Percentiles rank a stretch among this genome's conserved stretches.
Evolutionary conservation across 1,284 basidiomycete genomes (phyloP).

Genomic region (Austroboletus novae-zelandiae): DNA sequence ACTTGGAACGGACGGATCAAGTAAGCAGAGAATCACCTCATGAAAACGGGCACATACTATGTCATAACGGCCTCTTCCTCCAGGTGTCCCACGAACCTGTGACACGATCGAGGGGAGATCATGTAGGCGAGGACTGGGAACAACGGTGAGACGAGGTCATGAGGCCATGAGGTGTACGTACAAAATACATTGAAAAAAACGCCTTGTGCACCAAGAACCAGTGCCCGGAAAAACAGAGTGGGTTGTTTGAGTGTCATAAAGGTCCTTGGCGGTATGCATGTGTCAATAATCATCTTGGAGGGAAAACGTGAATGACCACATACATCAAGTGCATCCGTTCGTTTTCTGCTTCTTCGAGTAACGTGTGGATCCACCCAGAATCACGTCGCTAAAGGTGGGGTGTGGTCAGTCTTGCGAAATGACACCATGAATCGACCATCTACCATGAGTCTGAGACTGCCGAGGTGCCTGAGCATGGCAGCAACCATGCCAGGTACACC

Average conservation of each 20-base stretch:
- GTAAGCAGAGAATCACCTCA: conserved; percentile 26
- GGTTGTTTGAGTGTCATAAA: conserved; percentile 88
- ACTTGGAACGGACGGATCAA: conserved; percentile 37
- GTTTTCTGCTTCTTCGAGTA: conserved; percentile 93
- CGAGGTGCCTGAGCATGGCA: conserved; percentile 81
- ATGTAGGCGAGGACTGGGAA: conserved; percentile 74
- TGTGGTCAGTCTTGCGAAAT: conserved; percentile 10
- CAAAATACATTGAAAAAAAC: conserved; percentile 93
- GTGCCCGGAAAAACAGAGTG: conserved; percentile 70
- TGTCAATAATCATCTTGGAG: conserved; percentile 9
- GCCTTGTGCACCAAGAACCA: conserved; percentile 86
- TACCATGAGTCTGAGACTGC: conserved; percentile 81
- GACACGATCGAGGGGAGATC: conserved; percentile 79
- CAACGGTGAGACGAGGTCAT: conserved; percentile 16
- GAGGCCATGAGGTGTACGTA: conserved; percentile 37
- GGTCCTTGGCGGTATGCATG: conserved; percentile 50
- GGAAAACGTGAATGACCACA: conserved; percentile 3
- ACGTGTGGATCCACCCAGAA: conserved; percentile 83
- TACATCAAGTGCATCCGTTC: conserved; percentile 93
- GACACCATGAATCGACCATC: conserved; percentile 15
- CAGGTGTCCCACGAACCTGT: conserved; percentile 93
- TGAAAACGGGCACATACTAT: conserved; percentile 51
- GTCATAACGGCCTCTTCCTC: conserved; percentile 95
- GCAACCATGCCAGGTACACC: conserved; percentile 96
- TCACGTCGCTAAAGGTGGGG: conserved; percentile 63